phyloP scores from a whole-genome alignment of 345 rosid genomes.

The Mangifera indica region DNA sequence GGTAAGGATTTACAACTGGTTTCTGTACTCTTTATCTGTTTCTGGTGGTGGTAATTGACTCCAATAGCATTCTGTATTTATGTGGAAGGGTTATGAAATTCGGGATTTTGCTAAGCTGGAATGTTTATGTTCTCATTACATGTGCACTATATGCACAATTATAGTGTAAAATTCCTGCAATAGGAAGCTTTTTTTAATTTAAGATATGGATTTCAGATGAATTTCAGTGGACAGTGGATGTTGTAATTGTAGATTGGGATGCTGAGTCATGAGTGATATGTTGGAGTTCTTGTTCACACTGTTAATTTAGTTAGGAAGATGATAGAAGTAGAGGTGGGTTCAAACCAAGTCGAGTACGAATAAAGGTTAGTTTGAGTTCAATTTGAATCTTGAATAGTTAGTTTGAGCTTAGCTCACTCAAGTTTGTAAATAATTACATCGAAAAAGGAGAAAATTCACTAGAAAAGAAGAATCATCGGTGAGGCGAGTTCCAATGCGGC shows the following conservation, averaged over 20 bases:
- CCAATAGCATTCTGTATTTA: neutral
- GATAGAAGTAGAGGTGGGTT: neutral
- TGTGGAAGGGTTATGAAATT: neutral
- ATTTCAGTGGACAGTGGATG: neutral
- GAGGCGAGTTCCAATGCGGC: no score
- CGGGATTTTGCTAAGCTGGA: neutral
- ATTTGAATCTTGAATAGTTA: no score
- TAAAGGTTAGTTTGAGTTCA: no score
- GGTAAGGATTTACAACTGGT: constrained; percentile 34
- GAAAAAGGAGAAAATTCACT: no score
- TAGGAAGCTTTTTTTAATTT: neutral
- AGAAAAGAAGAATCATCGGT: no score
- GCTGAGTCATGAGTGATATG: neutral
- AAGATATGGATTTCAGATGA: neutral
- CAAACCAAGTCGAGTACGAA: no score
- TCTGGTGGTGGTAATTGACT: neutral
- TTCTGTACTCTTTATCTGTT: neutral
- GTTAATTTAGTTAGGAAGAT: neutral
- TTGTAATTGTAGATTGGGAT: neutral
- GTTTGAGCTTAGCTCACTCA: no score
- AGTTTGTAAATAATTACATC: no score
- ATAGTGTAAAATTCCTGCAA: neutral
- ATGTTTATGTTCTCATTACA: neutral
- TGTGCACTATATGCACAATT: neutral
- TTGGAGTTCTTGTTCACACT: neutral